Evolutionary conservation across 202 grass and related monocot genomes (phyloP), one percentile per base, ranked within the genome.

Genomic region (Musa balbisiana): DNA sequence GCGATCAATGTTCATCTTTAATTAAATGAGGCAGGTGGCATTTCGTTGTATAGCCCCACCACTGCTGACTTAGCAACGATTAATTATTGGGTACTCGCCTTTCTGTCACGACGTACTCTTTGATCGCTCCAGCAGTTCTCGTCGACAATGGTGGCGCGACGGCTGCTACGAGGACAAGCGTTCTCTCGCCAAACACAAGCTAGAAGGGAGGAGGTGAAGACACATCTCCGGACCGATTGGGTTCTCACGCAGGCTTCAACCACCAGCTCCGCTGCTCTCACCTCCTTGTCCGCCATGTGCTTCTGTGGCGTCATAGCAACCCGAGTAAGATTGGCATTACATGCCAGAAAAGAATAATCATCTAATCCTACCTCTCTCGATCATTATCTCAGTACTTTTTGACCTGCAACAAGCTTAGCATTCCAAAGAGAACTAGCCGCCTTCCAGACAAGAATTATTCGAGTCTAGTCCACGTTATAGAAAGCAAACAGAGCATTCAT

Each of bases 191-290:
- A 88, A 27, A 98, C 83, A 26, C 94, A 98, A 14, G 93, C 84
- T 24, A 92, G 53, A 51, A 98, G 69, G 4, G 94, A 98, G 0
- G 94, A 98, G 4, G 94, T 98, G 79, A 94, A 98, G 19, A 98
- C 82, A 0, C 94, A 98, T 73, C 89, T 90, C 63, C 85, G 87
- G 20, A 94, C 87, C 15, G 95, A 94, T 79, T 83, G 88, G 11
- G 95, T 94, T 53, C 83, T 80, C 19, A 94, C 89, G 62, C 91
- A 99, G 6, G 95, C 89, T 69, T 90, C 89, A 51, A 94, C 88
- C 77, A 99, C 95, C 29, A 85, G 81, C 83, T 94, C 95, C 3
- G 95, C 91, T 8, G 95, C 89, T 79, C 87, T 87, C 16, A 82
- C 87, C 76, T 99, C 95, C 81, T 85, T 49, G 26, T 76, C 76